A percentile compares a stretch with the other conserved stretches of the same genome.
Conservation (phyloP, 306 rosid genomes). For the Malus sylvestris region DNA sequence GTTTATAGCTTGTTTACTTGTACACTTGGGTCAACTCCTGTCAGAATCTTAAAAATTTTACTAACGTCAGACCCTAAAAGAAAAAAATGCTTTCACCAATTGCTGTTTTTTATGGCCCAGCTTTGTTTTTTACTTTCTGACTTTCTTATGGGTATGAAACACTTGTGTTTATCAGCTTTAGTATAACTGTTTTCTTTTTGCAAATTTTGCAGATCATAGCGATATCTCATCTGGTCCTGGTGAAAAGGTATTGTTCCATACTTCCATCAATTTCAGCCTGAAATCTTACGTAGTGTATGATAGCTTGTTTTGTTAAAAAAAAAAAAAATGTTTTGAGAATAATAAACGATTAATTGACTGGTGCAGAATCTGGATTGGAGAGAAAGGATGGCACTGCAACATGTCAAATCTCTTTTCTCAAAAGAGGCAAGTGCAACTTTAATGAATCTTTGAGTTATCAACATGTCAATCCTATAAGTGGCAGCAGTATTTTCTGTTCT, state of each 20-base stretch:
- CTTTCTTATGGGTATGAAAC: background rate
- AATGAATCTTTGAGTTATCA: constrained; percentile 2
- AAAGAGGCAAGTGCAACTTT: constrained; percentile 60
- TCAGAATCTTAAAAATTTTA: background rate
- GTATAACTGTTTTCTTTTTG: constrained; percentile 9
- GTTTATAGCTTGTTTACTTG: background rate
- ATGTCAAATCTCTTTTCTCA: constrained; percentile 61
- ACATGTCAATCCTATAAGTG: constrained; percentile 18
- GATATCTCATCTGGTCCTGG: constrained; percentile 34
- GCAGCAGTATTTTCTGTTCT: constrained; percentile 1
- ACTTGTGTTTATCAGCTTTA: background rate
- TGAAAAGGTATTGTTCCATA: constrained; percentile 40
- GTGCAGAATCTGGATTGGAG: constrained; percentile 60
- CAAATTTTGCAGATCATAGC: constrained; percentile 48
- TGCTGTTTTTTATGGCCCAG: background rate
- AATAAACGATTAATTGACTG: background rate
- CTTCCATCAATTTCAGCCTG: background rate
- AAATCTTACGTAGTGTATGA: constrained; percentile 10
- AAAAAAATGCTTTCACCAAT: background rate
- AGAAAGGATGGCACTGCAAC: constrained; percentile 56
- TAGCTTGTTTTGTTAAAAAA: background rate
- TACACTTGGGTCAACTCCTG: background rate
- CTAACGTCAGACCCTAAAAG: background rate
- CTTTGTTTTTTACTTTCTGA: background rate
- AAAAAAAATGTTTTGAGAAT: background rate